Evolutionary conservation across 306 rosid species (phyloP).

Genomic region (Medicago ruthenica): DNA sequence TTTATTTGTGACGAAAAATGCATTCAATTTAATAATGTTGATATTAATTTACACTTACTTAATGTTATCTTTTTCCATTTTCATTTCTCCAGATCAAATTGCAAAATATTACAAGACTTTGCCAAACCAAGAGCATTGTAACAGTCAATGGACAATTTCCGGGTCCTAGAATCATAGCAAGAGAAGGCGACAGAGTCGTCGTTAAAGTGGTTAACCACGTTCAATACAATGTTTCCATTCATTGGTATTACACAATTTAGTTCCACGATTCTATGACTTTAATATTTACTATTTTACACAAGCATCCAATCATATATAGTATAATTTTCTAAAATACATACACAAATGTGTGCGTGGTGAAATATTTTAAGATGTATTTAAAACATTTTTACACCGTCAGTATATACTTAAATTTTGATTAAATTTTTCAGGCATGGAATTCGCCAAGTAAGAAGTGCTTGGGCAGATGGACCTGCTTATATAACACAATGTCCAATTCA

Average conservation of each 20-base stretch:
- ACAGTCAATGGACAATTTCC: conserved; percentile 76
- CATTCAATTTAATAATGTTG: conserved; percentile 1
- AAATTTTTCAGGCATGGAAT: conserved; percentile 61
- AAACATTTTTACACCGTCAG: neutral
- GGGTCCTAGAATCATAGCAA: conserved; percentile 71
- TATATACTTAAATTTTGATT: neutral
- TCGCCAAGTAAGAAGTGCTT: conserved; percentile 65
- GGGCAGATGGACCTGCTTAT: conserved; percentile 87
- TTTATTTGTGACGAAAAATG: neutral
- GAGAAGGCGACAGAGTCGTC: conserved; percentile 74
- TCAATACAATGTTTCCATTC: conserved; percentile 61
- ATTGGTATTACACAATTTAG: conserved; percentile 52
- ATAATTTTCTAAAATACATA: too few species aligned
- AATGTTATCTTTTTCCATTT: neutral
- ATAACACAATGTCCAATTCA: conserved; percentile 81
- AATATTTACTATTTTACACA: neutral
- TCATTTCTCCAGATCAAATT: conserved; percentile 48
- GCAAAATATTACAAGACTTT: conserved; percentile 70
- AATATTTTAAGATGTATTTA: too few species aligned
- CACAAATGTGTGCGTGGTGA: too few species aligned
- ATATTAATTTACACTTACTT: neutral
- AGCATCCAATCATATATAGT: too few species aligned
- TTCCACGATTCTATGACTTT: neutral
- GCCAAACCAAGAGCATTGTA: conserved; percentile 73
- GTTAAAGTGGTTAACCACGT: conserved; percentile 72